phyloP scores from a whole-genome alignment of 495 filamentous ascomycete species.

The Emericellopsis terricola region DNA sequence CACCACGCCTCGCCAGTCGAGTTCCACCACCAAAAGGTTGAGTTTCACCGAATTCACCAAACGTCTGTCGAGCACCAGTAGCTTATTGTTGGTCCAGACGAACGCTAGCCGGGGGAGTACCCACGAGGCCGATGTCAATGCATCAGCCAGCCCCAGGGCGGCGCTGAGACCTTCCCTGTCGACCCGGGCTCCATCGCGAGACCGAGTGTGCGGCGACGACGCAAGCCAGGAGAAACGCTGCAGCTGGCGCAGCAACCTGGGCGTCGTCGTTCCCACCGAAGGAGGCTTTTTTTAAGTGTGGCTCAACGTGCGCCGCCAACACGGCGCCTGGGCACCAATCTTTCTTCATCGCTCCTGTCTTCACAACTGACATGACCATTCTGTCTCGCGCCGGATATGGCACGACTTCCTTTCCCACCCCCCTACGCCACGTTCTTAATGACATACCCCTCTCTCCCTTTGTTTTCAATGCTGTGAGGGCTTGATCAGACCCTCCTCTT shows the following conservation, averaged over 20 bases:
- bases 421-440: no score
- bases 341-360: no score
- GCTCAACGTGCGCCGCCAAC: no score
- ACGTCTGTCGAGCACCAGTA: slow-evolving; percentile 31
- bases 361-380: no score
- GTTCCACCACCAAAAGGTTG: slow-evolving; percentile 26
- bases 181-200: slow-evolving; percentile 4
- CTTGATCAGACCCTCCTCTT: no score
- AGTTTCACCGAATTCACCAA: slow-evolving; percentile 37
- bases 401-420: no score
- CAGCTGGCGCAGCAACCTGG: slow-evolving; percentile 30
- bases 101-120: slow-evolving; percentile 27
- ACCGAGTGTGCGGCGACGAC: slow-evolving; percentile 6
- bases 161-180: not conserved
- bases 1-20: slow-evolving; percentile 19
- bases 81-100: slow-evolving; percentile 32
- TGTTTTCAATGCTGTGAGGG: no score
- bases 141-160: not conserved
- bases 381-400: no score
- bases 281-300: slow-evolving; percentile 18
- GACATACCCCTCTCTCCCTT: no score
- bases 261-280: slow-evolving; percentile 31
- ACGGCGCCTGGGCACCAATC: no score
- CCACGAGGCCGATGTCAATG: slow-evolving; percentile 18
- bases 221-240: slow-evolving; percentile 7